Percentiles rank a stretch among this genome's conserved stretches.
These are phyloP conservation scores for Tulasnella calospora DNA, from an alignment of 768 basidiomycete species.

Conservation along the genomic window DNA sequence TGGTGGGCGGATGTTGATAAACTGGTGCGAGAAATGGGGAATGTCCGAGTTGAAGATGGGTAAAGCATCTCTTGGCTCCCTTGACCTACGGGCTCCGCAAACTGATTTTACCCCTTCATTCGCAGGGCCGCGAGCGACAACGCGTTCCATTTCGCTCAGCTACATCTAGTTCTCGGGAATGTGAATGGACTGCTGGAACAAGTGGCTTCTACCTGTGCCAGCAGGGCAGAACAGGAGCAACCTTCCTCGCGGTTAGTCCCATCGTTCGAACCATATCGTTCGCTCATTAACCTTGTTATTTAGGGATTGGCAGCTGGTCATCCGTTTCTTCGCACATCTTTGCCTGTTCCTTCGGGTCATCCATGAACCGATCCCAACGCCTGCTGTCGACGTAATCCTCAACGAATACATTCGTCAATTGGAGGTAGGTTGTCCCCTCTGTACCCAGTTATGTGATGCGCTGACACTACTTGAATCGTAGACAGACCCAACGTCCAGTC, in stretches of 20 bases:
- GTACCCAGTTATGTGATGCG: background rate
- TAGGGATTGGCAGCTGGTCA: constrained; percentile 2
- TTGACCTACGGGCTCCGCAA: background rate
- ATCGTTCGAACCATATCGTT: background rate
- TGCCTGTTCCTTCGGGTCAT: constrained; percentile 85
- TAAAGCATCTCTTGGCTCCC: constrained; percentile 34
- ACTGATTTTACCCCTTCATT: background rate
- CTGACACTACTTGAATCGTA: background rate
- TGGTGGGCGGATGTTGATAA: constrained; percentile 63
- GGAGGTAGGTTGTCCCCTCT: constrained; percentile 49
- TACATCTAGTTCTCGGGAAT: constrained; percentile 69
- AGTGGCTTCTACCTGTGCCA: constrained; percentile 33
- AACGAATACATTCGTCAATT: constrained; percentile 85
- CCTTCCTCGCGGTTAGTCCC: background rate
- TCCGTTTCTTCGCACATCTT: constrained; percentile 88
- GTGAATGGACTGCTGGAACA: constrained; percentile 63
- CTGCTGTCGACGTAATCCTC: constrained; percentile 73
- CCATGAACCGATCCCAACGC: constrained; percentile 63
- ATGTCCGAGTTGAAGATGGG: constrained; percentile 61
- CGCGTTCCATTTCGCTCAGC: constrained; percentile 76
- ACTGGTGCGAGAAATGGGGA: constrained; percentile 54
- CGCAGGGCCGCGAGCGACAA: constrained; percentile 40
- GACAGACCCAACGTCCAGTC: constrained; percentile 53
- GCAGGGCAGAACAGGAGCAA: background rate
- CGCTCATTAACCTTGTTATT: background rate